Conservation (phyloP, 768 basidiomycete genomes). For the Cubamyces sp. region DNA sequence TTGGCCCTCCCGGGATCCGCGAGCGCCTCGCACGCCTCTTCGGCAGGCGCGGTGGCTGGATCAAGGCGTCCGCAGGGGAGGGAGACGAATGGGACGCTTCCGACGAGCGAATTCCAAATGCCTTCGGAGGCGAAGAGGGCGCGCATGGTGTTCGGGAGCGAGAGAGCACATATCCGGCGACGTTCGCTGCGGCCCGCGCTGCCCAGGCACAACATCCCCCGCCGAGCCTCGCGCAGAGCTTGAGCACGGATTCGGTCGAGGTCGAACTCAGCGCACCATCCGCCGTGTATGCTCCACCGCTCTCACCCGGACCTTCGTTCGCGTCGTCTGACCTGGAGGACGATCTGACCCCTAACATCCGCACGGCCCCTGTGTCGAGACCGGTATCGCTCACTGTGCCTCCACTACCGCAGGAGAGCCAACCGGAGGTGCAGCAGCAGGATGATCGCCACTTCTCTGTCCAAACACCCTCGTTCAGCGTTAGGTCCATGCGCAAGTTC, state of each 20-base stretch:
- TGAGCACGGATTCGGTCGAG: conserved; percentile 26
- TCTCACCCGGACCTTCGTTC: conserved; percentile 4
- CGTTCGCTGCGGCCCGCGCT: conserved; percentile 19
- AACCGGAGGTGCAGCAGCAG: conserved; percentile 2
- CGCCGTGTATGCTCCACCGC: not conserved
- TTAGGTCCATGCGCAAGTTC: conserved; percentile 33
- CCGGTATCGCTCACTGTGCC: conserved; percentile 24
- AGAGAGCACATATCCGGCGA: conserved; percentile 16
- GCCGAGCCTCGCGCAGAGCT: conserved; percentile 2
- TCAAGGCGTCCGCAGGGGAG: conserved; percentile 48
- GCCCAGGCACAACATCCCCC: not conserved
- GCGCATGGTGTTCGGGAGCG: conserved; percentile 5
- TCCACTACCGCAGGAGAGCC: not conserved
- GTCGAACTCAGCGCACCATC: conserved; percentile 23
- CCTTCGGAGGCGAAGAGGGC: conserved; percentile 10
- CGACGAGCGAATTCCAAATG: conserved; percentile 25
- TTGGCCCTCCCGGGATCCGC: conserved; percentile 34
- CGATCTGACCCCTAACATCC: conserved; percentile 3
- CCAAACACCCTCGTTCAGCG: conserved; percentile 19
- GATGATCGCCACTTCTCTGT: conserved; percentile 27
- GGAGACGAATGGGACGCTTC: conserved; percentile 47
- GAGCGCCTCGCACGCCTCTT: conserved; percentile 34
- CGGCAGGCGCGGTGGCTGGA: conserved; percentile 49
- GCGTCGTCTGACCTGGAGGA: not conserved
- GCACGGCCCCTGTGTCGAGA: conserved; percentile 7